A percentile compares a stretch with the other conserved stretches of the same genome.
Conservation (phyloP, 2,329 filamentous ascomycete genomes). For the Sporothrix brunneoviolacea region DNA sequence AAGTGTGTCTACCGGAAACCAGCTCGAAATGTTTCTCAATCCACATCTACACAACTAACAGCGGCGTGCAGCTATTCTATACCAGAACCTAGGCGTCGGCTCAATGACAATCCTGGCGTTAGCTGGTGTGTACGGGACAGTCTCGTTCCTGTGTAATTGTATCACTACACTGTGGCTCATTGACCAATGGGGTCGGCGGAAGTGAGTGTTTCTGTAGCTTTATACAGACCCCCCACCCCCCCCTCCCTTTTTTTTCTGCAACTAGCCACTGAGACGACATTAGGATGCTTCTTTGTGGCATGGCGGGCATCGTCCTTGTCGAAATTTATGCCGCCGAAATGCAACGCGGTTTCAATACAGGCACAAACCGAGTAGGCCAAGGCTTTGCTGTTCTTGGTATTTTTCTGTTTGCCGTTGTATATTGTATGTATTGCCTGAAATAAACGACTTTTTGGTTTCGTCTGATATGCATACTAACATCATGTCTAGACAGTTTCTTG, state of each 20-base stretch:
- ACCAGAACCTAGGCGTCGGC: conserved; percentile 46
- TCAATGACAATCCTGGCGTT: conserved; percentile 44
- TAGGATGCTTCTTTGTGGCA: conserved; percentile 50
- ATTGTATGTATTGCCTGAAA: no score
- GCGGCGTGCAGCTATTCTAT: conserved; percentile 48
- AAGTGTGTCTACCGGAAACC: conserved; percentile 2
- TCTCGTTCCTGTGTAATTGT: conserved; percentile 43
- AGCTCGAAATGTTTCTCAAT: no score
- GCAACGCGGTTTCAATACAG: conserved; percentile 50
- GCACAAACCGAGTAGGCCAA: conserved; percentile 48
- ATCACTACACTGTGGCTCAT: conserved; percentile 46
- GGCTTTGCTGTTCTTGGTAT: conserved; percentile 54
- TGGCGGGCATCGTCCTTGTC: conserved; percentile 45
- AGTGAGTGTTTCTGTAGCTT: no score
- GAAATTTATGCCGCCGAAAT: conserved; percentile 55
- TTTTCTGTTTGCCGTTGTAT: conserved; percentile 50
- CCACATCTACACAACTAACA: no score
- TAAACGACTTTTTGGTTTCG: no score
- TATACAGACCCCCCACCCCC: no score
- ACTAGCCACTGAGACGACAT: no score
- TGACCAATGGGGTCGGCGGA: conserved; percentile 53
- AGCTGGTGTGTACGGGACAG: conserved; percentile 47
- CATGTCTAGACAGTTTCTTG: conserved; percentile 39
- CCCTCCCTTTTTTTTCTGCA: no score
- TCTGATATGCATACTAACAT: no score